phyloP scores from a whole-genome alignment of 2,329 filamentous ascomycete species.

The Pseudogymnoascus sp. region DNA sequence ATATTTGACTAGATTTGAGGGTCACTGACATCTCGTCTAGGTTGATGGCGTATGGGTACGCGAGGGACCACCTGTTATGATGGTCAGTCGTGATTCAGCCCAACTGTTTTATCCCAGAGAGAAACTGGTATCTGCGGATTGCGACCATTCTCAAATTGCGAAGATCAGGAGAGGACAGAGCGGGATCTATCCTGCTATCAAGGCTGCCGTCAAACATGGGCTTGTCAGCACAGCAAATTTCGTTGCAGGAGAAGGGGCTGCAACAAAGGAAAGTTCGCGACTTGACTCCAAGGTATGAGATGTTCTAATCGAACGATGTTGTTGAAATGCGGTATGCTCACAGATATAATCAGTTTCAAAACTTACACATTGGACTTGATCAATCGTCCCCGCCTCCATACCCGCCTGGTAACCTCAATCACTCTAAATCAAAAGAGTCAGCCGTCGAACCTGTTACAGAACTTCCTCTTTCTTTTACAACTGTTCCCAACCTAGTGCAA shows the following conservation, averaged over 20 bases:
- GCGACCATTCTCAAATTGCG: conserved; percentile 18
- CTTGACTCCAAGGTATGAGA: neutral
- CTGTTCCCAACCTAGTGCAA: neutral
- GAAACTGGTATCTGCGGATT: conserved; percentile 11
- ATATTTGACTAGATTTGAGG: neutral
- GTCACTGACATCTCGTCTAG: neutral
- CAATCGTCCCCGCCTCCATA: neutral
- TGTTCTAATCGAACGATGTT: neutral
- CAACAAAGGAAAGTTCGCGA: neutral
- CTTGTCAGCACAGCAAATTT: neutral
- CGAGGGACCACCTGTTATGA: conserved; percentile 14
- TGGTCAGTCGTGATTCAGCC: conserved; percentile 15
- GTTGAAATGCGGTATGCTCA: neutral
- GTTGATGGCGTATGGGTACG: conserved; percentile 16
- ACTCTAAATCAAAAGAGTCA: neutral
- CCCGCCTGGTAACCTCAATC: neutral
- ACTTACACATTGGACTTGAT: neutral
- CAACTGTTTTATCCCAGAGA: conserved; percentile 13
- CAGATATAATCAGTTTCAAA: neutral
- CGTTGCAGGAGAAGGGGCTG: neutral
- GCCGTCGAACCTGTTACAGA: neutral
- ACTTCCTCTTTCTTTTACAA: neutral
- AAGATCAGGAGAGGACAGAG: conserved; percentile 13
- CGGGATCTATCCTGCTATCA: neutral
- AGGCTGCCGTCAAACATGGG: neutral